These are phyloP conservation scores for Ceriops decandra DNA, from an alignment of 345 rosid species.

Conservation along the genomic window DNA sequence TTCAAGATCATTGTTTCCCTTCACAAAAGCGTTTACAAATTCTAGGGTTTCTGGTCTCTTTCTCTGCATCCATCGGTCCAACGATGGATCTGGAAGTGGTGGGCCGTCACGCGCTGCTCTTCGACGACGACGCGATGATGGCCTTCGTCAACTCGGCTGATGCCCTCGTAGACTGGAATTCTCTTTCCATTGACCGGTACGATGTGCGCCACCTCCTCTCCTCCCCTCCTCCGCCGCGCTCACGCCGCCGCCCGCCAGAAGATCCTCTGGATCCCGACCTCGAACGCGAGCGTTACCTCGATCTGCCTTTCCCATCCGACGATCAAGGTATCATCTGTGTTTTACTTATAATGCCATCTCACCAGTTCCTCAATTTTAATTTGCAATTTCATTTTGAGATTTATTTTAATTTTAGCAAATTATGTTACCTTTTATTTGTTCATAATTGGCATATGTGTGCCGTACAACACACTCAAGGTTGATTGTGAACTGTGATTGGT, in stretches of 20 bases:
- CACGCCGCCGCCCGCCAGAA: conserved; percentile 39
- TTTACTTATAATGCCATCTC: neutral
- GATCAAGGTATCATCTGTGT: conserved; percentile 36
- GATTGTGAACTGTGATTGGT: too few relatives aligned
- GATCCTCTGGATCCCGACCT: conserved; percentile 55
- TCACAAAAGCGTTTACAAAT: too few relatives aligned
- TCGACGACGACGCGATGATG: conserved; percentile 86
- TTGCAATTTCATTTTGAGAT: too few relatives aligned
- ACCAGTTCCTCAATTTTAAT: neutral
- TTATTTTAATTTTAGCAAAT: too few relatives aligned
- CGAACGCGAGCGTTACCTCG: conserved; percentile 72
- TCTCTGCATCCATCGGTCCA: conserved; percentile 10
- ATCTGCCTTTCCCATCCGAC: conserved; percentile 46
- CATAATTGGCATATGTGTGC: too few relatives aligned
- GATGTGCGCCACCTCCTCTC: conserved; percentile 97
- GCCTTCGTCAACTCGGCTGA: conserved; percentile 70
- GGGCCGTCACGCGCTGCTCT: conserved; percentile 89
- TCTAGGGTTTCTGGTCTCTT: conserved; percentile 9
- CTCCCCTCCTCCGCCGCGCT: conserved; percentile 65
- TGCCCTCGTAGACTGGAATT: conserved; percentile 93
- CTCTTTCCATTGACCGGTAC: conserved; percentile 88
- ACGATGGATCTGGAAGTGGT: conserved; percentile 68
- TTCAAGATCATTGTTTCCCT: too few relatives aligned
- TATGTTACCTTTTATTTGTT: too few relatives aligned
- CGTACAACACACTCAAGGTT: too few relatives aligned